phyloP scores from a whole-genome alignment of 345 rosid species.

The Firmiana major region DNA sequence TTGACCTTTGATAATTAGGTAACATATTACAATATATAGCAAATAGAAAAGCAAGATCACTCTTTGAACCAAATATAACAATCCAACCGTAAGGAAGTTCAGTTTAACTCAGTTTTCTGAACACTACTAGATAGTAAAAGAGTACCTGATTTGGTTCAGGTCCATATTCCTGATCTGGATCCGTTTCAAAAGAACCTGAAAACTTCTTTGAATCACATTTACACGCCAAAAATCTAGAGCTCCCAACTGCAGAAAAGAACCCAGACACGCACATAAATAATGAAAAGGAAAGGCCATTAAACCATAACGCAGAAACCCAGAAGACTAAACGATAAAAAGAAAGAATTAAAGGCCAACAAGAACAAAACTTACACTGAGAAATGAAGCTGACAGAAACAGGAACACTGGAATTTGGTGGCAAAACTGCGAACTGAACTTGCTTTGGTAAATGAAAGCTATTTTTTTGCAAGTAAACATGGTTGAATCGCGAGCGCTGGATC shows the following conservation, averaged over 20 bases:
- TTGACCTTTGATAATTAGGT: constrained; percentile 7
- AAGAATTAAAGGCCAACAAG: neutral
- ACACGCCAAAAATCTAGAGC: constrained; percentile 35
- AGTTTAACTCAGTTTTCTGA: neutral
- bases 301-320: neutral
- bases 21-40: neutral
- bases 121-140: neutral
- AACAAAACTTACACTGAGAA: constrained; percentile 33
- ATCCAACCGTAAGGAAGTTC: neutral
- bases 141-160: constrained; percentile 9
- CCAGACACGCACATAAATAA: neutral
- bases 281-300: neutral
- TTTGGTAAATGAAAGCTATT: neutral
- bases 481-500: constrained; percentile 10
- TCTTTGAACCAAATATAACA: neutral
- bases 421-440: constrained; percentile 11
- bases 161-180: constrained; percentile 36
- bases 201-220: constrained; percentile 38
- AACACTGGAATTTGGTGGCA: constrained; percentile 15
- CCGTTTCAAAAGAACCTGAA: constrained; percentile 32
- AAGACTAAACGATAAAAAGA: neutral
- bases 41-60: neutral
- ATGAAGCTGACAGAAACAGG: constrained; percentile 19
- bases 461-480: constrained; percentile 5
- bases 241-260: constrained; percentile 18